A percentile compares a stretch with the other conserved stretches of the same genome.
phyloP scores from a whole-genome alignment of 768 basidiomycete genomes.

The Tremella fuciformis region DNA sequence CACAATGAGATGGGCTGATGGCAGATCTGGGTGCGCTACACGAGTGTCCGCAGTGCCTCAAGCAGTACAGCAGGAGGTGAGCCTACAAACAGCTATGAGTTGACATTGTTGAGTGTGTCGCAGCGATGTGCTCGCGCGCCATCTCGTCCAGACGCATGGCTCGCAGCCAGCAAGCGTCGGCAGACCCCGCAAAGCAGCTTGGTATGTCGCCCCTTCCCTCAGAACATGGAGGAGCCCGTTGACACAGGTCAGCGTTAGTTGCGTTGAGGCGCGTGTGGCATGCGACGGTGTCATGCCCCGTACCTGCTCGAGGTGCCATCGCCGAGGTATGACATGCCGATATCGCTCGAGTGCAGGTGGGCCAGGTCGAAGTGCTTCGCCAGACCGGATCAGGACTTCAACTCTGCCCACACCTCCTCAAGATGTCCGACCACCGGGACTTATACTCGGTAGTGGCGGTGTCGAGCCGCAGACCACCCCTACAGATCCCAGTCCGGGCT shows the following conservation, averaged over 20 bases:
- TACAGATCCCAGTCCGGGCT: neutral
- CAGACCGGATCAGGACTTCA: neutral
- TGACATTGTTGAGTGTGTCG: neutral
- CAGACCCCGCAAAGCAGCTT: conserved; percentile 13
- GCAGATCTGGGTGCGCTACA: conserved; percentile 2
- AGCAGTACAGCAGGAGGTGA: conserved; percentile 12
- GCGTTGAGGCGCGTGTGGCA: neutral
- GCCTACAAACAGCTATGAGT: neutral
- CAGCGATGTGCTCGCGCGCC: conserved; percentile 16
- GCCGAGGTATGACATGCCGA: neutral
- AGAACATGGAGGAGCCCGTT: too few relatives aligned
- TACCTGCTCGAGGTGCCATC: conserved; percentile 5
- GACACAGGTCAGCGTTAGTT: neutral
- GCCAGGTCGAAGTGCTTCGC: conserved; percentile 6
- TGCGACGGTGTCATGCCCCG: conserved; percentile 8
- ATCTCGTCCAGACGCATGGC: conserved; percentile 7
- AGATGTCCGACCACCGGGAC: too few relatives aligned
- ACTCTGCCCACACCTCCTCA: neutral
- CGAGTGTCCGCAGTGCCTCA: conserved; percentile 10
- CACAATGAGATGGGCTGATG: neutral
- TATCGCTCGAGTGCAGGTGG: neutral
- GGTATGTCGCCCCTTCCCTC: conserved; percentile 6
- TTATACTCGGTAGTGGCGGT: too few relatives aligned
- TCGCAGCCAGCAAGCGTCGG: conserved; percentile 5
- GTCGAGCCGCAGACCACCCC: too few relatives aligned